Conservation (phyloP, 352 stramenopile species). For the Globisporangium carolinianum region DNA sequence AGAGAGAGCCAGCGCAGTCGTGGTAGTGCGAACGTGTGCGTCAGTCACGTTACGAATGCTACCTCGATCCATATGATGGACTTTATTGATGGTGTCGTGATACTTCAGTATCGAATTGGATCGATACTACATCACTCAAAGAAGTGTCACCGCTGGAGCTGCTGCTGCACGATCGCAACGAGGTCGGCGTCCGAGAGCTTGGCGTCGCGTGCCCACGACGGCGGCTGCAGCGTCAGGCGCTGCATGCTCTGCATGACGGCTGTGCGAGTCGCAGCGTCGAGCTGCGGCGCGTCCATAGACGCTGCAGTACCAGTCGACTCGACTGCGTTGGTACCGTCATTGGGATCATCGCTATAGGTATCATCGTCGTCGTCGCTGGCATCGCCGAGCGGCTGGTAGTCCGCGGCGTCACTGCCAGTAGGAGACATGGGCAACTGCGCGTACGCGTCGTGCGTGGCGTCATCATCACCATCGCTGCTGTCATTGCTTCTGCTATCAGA, state of each 20-base stretch:
- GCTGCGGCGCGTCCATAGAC: neutral
- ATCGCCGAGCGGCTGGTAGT: conserved; percentile 9
- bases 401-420: conserved; percentile 5
- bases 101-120: too few species aligned
- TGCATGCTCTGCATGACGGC: conserved; percentile 57
- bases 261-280: conserved; percentile 25
- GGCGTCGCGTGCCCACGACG: conserved; percentile 31
- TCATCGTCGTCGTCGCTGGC: conserved; percentile 15
- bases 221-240: conserved; percentile 32
- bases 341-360: neutral
- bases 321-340: neutral
- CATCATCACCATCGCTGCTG: conserved; percentile 16
- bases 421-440: conserved; percentile 15
- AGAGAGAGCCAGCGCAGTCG: conserved; percentile 6
- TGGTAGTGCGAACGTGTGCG: too few species aligned
- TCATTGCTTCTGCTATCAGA: conserved; percentile 15
- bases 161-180: conserved; percentile 28
- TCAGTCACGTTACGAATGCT: too few species aligned
- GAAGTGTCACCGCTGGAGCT: neutral
- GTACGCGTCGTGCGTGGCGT: conserved; percentile 6
- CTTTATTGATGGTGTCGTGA: too few species aligned
- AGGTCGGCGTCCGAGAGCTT: conserved; percentile 51
- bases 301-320: neutral
- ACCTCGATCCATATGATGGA: too few species aligned
- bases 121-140: too few species aligned